These are phyloP conservation scores for Corymbia maculata DNA, from an alignment of 345 rosid species.

Conservation along the genomic window DNA sequence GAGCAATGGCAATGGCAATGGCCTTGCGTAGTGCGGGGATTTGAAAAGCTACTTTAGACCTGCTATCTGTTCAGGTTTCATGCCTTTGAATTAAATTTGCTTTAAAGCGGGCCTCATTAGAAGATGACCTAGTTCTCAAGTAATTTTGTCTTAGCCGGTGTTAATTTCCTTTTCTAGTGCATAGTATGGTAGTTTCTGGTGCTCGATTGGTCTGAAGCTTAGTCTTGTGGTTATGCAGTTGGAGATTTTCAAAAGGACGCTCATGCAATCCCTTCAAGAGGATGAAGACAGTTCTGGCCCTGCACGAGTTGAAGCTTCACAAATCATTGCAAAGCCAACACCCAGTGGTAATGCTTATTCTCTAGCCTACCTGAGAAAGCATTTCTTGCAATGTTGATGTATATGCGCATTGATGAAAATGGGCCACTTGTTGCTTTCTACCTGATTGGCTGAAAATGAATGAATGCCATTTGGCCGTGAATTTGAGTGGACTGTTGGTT, in stretches of 20 bases:
- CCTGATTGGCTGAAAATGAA: not conserved
- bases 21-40: not conserved
- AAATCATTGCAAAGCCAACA: conserved; percentile 69
- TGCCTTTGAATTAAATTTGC: not conserved
- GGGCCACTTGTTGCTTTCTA: not conserved
- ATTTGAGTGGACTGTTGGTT: not conserved
- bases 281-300: conserved; percentile 53
- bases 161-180: not conserved
- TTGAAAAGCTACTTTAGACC: not conserved
- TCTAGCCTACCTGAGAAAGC: not conserved
- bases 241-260: conserved; percentile 86
- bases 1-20: not conserved
- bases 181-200: not conserved
- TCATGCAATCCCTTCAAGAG: conserved; percentile 84
- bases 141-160: not conserved
- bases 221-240: conserved; percentile 33
- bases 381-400: not conserved
- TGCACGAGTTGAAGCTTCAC: conserved; percentile 41
- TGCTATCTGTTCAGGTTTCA: not conserved
- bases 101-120: not conserved
- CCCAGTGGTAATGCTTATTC: conserved; percentile 27
- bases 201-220: not conserved
- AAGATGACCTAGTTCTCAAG: not conserved
- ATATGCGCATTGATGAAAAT: not conserved
- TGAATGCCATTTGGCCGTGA: not conserved